Base-by-base conservation (phyloP, 148 eudicot species). In the Rhododendron kiyosumense region DNA sequence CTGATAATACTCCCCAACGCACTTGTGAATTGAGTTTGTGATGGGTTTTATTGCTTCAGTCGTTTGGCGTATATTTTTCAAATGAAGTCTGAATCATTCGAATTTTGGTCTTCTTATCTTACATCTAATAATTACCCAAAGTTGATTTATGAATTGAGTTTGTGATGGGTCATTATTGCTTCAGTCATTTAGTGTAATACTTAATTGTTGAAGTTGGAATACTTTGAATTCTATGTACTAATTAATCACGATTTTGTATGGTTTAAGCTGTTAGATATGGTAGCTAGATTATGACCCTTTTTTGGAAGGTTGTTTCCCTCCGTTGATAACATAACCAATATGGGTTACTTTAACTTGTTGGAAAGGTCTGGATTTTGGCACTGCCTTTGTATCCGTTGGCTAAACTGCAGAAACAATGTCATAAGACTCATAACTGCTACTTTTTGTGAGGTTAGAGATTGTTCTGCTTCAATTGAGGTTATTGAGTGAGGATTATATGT, bases 71-170 rank as follows among this genome's bases (percentile, higher is more conserved):
- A 8, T n/a, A 24, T 69, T 32, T 38, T 67, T 67, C 7, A 12
- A 22, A 32, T 5, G 48, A 67, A 81, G 45, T 38, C 9, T 15
- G 20, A 24, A 22, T 8, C 41, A 22, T 32, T 49, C 15, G 41
- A 5, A 7, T 20, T 36, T 81, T 65, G 99, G 98, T 97, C 84
- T 81, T 51, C 34, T 36, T 65, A 20, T 41, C 43, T 46, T 46
- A 46, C 34, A 61, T 34, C 65, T 48, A 7, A 43, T n/a, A 30
- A 7, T 43, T 11, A n/a, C 67, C 30, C 18, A 5, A 38, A 34
- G 5, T 59, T 81, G 46, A 38, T 34, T 77, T 45, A 18, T 57
- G 75, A 38, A 18, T 32, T 71, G 80, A 34, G 65, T 54, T 71
- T 65, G 46, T 80, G 61, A 38, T 81, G 46, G 84, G 65, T 49